phyloP scores from a whole-genome alignment of 1,284 basidiomycete genomes.

The Melanopsichium pennsylvanicum region DNA sequence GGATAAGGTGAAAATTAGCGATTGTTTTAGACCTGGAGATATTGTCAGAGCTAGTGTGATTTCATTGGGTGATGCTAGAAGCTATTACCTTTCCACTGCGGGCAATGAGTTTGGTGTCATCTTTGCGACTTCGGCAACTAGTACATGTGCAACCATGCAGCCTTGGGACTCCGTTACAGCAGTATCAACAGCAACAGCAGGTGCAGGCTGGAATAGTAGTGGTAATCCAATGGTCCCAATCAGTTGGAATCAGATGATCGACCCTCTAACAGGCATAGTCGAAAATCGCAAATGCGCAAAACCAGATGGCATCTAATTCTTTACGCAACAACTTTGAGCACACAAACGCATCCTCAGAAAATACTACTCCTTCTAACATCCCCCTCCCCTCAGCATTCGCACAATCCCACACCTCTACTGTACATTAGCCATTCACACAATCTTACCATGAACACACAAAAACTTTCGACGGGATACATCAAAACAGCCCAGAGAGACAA shows the following conservation, averaged over 20 bases:
- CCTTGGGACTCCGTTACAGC: no score
- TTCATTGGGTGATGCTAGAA: conserved; percentile 66
- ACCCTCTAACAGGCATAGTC: conserved; percentile 78
- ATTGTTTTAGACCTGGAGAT: conserved; percentile 95
- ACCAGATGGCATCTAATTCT: conserved; percentile 68
- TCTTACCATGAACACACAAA: no score
- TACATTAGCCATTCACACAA: conserved; percentile 1
- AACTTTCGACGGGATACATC: no score
- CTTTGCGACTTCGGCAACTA: conserved; percentile 44
- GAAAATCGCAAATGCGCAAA: conserved; percentile 90
- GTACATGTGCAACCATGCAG: conserved; percentile 1
- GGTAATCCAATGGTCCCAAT: conserved; percentile 66
- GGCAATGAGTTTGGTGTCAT: conserved; percentile 88
- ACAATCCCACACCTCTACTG: no score
- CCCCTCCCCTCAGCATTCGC: no score
- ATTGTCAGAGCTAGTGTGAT: conserved; percentile 86
- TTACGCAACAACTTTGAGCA: background rate
- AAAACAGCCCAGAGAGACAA: no score
- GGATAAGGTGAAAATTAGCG: conserved; percentile 88
- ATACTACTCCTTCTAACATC: background rate
- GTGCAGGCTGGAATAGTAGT: conserved; percentile 35
- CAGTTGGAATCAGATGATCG: conserved; percentile 91
- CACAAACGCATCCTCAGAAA: background rate
- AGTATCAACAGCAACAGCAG: no score
- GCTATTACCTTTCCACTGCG: conserved; percentile 91